These are phyloP conservation scores for Aspergillus conjunctus DNA, from an alignment of 495 filamentous ascomycete genomes.

Conservation along the genomic window DNA sequence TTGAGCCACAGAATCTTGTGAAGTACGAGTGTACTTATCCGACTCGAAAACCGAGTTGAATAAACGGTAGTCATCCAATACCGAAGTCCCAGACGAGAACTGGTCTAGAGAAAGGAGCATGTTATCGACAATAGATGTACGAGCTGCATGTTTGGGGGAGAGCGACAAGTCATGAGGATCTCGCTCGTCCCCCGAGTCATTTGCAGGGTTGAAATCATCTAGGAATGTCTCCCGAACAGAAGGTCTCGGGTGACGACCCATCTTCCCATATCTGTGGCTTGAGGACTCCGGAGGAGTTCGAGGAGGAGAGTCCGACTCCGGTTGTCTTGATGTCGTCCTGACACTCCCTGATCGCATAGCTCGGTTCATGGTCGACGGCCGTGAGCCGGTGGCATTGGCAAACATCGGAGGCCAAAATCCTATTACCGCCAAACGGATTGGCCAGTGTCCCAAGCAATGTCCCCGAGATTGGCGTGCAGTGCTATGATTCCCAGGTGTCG, in stretches of 20 bases:
- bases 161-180: slow-evolving; percentile 91
- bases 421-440: neutral
- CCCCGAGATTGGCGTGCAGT: slow-evolving; percentile 1
- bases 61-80: slow-evolving; percentile 45
- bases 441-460: slow-evolving; percentile 1
- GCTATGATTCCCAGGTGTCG: neutral
- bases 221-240: slow-evolving; percentile 54
- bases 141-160: slow-evolving; percentile 69
- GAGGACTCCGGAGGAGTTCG: slow-evolving; percentile 47
- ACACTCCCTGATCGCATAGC: slow-evolving; percentile 24
- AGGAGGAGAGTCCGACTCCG: slow-evolving; percentile 41
- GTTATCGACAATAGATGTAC: slow-evolving; percentile 88
- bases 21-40: slow-evolving; percentile 30
- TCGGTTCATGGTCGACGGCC: slow-evolving; percentile 19
- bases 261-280: slow-evolving; percentile 36
- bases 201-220: slow-evolving; percentile 47
- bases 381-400: slow-evolving; percentile 6
- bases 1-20: slow-evolving; percentile 31
- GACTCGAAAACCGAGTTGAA: slow-evolving; percentile 46
- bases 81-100: slow-evolving; percentile 55
- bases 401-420: neutral
- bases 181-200: slow-evolving; percentile 53
- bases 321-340: slow-evolving; percentile 39
- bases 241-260: slow-evolving; percentile 33
- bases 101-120: slow-evolving; percentile 90